Evolutionary conservation across 768 basidiomycete species (phyloP), one percentile per base, ranked within the genome.

Genomic region (Boletus pseudopeckii): DNA sequence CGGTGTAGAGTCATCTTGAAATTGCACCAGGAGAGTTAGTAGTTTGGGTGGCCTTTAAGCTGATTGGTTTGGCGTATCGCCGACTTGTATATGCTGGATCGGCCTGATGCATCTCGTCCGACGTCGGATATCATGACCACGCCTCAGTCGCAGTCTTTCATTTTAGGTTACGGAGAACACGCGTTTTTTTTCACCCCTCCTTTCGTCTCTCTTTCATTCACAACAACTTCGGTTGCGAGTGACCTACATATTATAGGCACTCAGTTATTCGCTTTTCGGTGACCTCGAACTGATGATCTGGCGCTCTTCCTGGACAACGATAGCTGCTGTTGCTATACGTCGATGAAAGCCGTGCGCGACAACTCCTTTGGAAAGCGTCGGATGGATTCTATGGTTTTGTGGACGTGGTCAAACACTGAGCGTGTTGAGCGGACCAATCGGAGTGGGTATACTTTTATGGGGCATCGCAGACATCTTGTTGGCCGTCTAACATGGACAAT

Each of bases 161-260:
- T 50, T 36, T 18, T 22, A 5, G 40, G 45, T 37, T 28, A 38
- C 17, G 33, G 38, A 40, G 28, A 34, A 43, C 34, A 22, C 22
- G 30, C 22, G 13, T 4, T 30, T 43, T 30, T 43, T 40, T 41
- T 30, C 5, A n/a, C 24, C 17, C 28, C 2, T 32, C 39, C n/a
- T n/a, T n/a, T n/a, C n/a, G 36, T 17, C 41, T 33, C 41, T 37
- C 55, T 57, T 57, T 53, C 47, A 46, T 32, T 39, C 39, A 53
- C 36, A 42, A 32, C 45, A 26, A 39, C 41, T 33, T 46, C 11
- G 37, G 45, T 44, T 28, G 26, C 37, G 38, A 38, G 26, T 32
- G 28, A 18, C 48, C 24, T 36, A 34, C 26, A 11, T 37, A 1
- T 24, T 18, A 8, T 32, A 32, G 38, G 26, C n/a, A 7, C 20